Evolutionary conservation across 208 protist species (phyloP), one percentile per base, ranked within the genome.

Genomic region (Phytomonas francai): DNA sequence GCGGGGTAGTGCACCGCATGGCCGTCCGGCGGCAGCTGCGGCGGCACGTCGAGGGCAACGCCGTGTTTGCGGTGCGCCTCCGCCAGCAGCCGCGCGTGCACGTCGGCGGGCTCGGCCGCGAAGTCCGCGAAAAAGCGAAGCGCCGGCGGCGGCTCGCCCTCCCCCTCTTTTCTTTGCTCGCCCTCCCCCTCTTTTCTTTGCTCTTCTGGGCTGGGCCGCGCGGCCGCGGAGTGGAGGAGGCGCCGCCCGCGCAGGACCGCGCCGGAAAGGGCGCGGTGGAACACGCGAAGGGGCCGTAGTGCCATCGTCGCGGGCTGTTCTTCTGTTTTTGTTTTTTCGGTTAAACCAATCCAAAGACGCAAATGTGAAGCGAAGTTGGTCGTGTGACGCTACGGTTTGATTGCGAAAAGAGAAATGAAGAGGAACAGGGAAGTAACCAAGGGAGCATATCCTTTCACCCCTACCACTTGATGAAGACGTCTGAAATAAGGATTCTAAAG

Each of bases 1-100:
- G 68, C 77, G 4, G 84, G 84, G 61, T 75, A 78, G 0, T 67
- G 71, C 2, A 71, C 63, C 45, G 57, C 22, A 16, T 68, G 72
- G 3, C 67, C 60, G 19, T 65, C 72, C 11, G 89, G 89, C 11
- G 85, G 72, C 0, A 87, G 72, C 72, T 95, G 89, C 66, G 84
- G 89, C 0, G 87, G 85, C 14, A 92, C 85, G 73, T 84, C 85
- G 12, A 84, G 49, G 68, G 80, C 74, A 5, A 95, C 87, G 22
- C 83, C 83, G 57, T 95, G 89, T 64, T 95, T 95, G 27, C 63
- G 32, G 59, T 87, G 71, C 1, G 89, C 86, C 76, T 95, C 89
- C 28, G 63, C 19, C 11, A 95, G 69, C 33, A 95, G 67, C 28
- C 68, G 5, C 36, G 72, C 67, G 59, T 90, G 74, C 4, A 91